Base-by-base conservation (phyloP, 768 basidiomycete species). In the Tricholoma bakamatsutake region DNA sequence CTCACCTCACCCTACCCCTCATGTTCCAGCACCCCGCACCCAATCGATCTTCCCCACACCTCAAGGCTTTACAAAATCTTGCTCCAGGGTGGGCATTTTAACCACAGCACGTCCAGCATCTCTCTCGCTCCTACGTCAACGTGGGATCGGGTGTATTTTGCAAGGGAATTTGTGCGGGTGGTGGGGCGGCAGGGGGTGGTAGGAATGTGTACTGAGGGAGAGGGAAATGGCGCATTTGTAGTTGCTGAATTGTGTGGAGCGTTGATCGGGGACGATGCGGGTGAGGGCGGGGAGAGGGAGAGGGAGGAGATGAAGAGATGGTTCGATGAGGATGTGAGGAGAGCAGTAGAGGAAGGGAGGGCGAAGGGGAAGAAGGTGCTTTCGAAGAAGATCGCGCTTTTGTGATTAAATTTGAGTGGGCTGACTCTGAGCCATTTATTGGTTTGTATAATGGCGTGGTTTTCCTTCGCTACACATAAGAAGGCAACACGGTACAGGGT, bases 41-140 rank as follows among this genome's bases (percentile, higher is more conserved):
- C 81, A 13, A 87, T 95, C 56, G 87, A 95, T 64, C 77, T 93
- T 11, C 82, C 92, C 1, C 91, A 93, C 62, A 81, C 87, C 0
- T 87, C 90, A 3, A 80, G 94, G 39, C 65, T 94, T 49, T 95
- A 92, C 79, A 97, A 97, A 67, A 84, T 84, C 5, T 82, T 97
- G 5, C 77, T 97, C 1, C 92, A 95, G 66, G 94, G 94, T 5
- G 94, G 94, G 0, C 93, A 95, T 66, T 97, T 85, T 70, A 84
- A 83, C 57, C 85, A 83, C 31, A 30, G 46, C 0, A 48, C 46
- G 4, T 67, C 78, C 0, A 79, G 82, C 2, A 76, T 77, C 18
- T 58, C 77, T 2, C 73, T 95, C 35, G 78, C 80, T 31, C 76
- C 68, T 6, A 74, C 80, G 2, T 62, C 78, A 2, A 60, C 68